These are phyloP conservation scores for Eutrema salsugineum DNA, from an alignment of 441 rosid genomes.

Conservation along the genomic window DNA sequence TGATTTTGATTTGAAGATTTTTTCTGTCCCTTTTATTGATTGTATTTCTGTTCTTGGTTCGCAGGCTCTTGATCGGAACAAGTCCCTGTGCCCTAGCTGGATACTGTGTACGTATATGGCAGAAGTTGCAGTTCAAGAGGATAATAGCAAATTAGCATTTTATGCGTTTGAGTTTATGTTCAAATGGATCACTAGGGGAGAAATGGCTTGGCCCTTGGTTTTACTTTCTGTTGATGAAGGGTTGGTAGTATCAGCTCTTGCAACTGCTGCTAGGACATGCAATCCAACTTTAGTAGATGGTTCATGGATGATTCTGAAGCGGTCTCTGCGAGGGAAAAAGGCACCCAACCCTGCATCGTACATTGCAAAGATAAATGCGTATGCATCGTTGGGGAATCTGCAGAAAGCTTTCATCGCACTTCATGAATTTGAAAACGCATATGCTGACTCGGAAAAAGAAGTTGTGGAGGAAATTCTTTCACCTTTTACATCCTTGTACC, in stretches of 20 bases:
- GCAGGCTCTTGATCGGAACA: conserved; percentile 80
- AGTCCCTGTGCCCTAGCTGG: conserved; percentile 86
- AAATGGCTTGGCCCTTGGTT: conserved; percentile 57
- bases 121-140: conserved; percentile 65
- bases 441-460: conserved; percentile 43
- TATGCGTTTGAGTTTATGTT: conserved; percentile 86
- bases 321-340: conserved; percentile 64
- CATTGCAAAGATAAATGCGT: conserved; percentile 76
- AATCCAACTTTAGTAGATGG: conserved; percentile 67
- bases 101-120: conserved; percentile 57
- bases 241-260: conserved; percentile 65
- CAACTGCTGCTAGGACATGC: conserved; percentile 81
- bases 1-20: conserved; percentile 4
- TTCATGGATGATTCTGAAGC: conserved; percentile 72
- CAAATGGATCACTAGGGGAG: conserved; percentile 73
- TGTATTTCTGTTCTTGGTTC: conserved; percentile 8
- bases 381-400: conserved; percentile 74
- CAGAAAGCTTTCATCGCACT: conserved; percentile 70
- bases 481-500: conserved; percentile 76
- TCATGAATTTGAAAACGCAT: conserved; percentile 66
- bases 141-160: conserved; percentile 76
- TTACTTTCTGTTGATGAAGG: conserved; percentile 83
- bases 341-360: conserved; percentile 67
- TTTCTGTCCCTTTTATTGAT: background rate
- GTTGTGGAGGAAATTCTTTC: conserved; percentile 67